phyloP scores from a whole-genome alignment of 2,329 filamentous ascomycete species.

The Alternaria tenuissima region DNA sequence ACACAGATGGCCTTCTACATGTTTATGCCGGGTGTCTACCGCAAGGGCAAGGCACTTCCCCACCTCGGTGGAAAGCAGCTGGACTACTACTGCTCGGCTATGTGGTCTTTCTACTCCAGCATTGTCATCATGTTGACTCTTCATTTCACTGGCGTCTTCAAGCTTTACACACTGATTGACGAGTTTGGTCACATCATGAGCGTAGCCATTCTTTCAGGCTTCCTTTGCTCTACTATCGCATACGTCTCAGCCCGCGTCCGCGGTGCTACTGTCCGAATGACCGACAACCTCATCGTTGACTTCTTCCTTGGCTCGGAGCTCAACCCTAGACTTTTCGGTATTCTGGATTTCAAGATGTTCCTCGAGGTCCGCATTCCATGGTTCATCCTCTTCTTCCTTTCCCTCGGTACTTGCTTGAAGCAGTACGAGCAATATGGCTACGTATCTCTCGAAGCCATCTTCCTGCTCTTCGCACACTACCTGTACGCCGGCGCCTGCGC shows the following conservation, averaged over 20 bases:
- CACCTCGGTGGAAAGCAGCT: slow-evolving; percentile 86
- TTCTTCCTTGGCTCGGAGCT: slow-evolving; percentile 92
- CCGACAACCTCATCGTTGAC: slow-evolving; percentile 80
- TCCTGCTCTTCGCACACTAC: slow-evolving; percentile 88
- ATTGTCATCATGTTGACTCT: slow-evolving; percentile 74
- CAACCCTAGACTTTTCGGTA: slow-evolving; percentile 84
- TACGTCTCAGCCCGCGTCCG: slow-evolving; percentile 85
- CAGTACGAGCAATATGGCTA: slow-evolving; percentile 88
- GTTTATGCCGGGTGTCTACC: slow-evolving; percentile 84
- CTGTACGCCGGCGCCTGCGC: slow-evolving; percentile 91
- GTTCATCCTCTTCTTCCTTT: slow-evolving; percentile 86
- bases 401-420: slow-evolving; percentile 76
- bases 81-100: slow-evolving; percentile 92
- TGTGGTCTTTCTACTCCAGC: slow-evolving; percentile 86
- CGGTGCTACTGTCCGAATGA: slow-evolving; percentile 91
- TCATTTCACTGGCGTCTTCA: slow-evolving; percentile 86
- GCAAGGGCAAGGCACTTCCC: slow-evolving; percentile 85
- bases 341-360: slow-evolving; percentile 94
- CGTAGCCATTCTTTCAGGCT: slow-evolving; percentile 91
- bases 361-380: slow-evolving; percentile 92
- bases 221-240: slow-evolving; percentile 80
- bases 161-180: slow-evolving; percentile 89
- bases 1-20: slow-evolving; percentile 86
- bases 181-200: slow-evolving; percentile 94
- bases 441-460: slow-evolving; percentile 82